Percentiles rank a stretch among this genome's conserved stretches.
Conservation (phyloP, 768 basidiomycete species). For the Mycena indigotica region DNA sequence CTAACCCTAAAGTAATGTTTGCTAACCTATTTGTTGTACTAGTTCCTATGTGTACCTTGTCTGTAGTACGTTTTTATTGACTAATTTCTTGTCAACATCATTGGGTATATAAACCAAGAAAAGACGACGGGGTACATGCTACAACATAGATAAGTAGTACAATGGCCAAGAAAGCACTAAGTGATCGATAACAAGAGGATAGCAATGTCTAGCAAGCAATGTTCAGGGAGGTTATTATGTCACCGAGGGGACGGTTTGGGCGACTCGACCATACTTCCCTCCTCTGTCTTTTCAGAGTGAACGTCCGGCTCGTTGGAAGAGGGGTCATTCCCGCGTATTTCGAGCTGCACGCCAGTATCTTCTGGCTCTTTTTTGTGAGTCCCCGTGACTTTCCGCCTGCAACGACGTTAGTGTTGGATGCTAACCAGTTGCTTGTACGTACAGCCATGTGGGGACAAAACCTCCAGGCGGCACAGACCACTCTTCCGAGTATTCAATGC, state of each 20-base stretch:
- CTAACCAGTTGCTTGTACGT: slow-evolving; percentile 33
- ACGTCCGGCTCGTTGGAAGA: slow-evolving; percentile 11
- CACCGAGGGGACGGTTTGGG: slow-evolving; percentile 14
- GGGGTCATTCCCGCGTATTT: slow-evolving; percentile 13
- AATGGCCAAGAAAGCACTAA: not conserved
- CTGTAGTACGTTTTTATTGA: not conserved
- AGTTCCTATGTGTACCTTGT: not conserved
- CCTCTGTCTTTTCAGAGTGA: slow-evolving; percentile 20
- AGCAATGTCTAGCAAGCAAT: slow-evolving; percentile 11
- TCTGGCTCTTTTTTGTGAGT: not conserved
- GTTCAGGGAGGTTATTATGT: too few relatives aligned
- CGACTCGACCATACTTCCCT: slow-evolving; percentile 9
- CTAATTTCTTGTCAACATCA: not conserved
- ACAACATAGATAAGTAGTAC: not conserved
- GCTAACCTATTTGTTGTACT: not conserved
- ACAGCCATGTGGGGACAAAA: slow-evolving; percentile 72
- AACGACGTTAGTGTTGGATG: too few relatives aligned
- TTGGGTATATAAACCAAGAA: not conserved
- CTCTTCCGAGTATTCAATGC: slow-evolving; percentile 62
- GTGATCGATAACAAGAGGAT: too few relatives aligned
- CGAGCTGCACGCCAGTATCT: slow-evolving; percentile 9
- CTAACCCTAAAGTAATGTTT: not conserved
- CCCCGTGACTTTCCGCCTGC: slow-evolving; percentile 12
- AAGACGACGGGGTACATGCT: not conserved
- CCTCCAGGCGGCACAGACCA: slow-evolving; percentile 76